Percentiles rank a stretch among this genome's conserved stretches.
These are phyloP conservation scores for Jamesozyma piceae DNA, from an alignment of 805 yeast species.

Conservation along the genomic window DNA sequence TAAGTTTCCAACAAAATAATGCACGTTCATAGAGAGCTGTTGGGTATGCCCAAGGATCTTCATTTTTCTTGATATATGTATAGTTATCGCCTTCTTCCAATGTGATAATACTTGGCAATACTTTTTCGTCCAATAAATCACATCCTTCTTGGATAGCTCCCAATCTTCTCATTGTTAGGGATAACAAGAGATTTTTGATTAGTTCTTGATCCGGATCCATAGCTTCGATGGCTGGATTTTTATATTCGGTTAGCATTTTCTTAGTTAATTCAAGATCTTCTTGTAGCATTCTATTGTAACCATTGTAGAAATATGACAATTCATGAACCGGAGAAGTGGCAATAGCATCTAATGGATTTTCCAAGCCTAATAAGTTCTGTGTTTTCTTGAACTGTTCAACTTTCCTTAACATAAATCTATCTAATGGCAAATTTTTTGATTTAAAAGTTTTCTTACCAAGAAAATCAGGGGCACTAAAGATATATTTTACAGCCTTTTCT, in stretches of 20 bases:
- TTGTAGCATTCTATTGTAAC: constrained; percentile 73
- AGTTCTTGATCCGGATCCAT: constrained; percentile 56
- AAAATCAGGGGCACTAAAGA: constrained; percentile 55
- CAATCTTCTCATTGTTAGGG: constrained; percentile 55
- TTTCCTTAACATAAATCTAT: constrained; percentile 69
- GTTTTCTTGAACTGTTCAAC: constrained; percentile 39
- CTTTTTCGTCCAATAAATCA: constrained; percentile 43
- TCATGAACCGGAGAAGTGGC: constrained; percentile 82
- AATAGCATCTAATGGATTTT: constrained; percentile 60
- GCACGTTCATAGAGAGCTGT: constrained; percentile 79
- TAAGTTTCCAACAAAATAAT: constrained; percentile 62
- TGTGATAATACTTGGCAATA: constrained; percentile 35
- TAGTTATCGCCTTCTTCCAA: constrained; percentile 30
- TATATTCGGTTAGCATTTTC: constrained; percentile 43
- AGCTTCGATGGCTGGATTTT: constrained; percentile 32
- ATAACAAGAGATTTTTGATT: constrained; percentile 54
- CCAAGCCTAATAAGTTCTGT: constrained; percentile 30
- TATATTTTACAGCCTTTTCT: constrained; percentile 47
- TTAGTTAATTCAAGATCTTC: constrained; percentile 46
- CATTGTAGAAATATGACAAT: constrained; percentile 83
- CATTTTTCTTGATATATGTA: constrained; percentile 41
- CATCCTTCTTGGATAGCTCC: constrained; percentile 56
- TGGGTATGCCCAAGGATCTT: constrained; percentile 84
- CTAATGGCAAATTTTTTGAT: constrained; percentile 82
- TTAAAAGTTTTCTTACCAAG: constrained; percentile 64